These are phyloP conservation scores for Melocanna baccifera DNA, from an alignment of 176 grass and related monocot species.

Conservation along the genomic window DNA sequence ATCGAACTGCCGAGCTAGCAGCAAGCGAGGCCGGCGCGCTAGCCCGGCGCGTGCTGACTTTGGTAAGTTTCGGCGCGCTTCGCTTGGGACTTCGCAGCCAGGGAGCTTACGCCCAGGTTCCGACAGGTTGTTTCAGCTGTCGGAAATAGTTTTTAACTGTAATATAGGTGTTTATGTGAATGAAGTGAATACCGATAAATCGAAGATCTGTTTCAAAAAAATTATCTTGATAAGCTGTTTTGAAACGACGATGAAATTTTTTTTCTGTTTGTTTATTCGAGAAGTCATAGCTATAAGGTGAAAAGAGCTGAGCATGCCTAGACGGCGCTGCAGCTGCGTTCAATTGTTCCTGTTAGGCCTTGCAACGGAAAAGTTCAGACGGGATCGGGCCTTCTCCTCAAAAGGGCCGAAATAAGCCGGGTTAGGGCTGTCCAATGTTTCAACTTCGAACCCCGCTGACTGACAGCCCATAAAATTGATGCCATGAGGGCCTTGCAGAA, in stretches of 20 bases:
- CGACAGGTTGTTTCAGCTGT: too few relatives aligned
- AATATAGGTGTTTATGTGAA: too few relatives aligned
- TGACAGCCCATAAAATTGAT: too few relatives aligned
- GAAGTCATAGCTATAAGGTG: too few relatives aligned
- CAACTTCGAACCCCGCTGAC: neutral
- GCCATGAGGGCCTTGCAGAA: too few relatives aligned
- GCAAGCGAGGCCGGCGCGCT: neutral
- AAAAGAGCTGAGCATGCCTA: neutral
- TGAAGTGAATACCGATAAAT: too few relatives aligned
- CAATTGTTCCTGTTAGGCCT: neutral
- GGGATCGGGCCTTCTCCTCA: neutral
- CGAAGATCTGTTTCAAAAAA: too few relatives aligned
- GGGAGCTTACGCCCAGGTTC: too few relatives aligned
- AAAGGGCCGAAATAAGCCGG: neutral
- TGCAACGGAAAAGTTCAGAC: neutral
- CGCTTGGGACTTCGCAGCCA: neutral
- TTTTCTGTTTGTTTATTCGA: too few relatives aligned
- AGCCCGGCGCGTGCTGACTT: neutral
- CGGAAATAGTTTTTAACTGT: too few relatives aligned
- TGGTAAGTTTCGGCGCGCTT: constrained; percentile 36
- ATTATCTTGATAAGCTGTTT: too few relatives aligned
- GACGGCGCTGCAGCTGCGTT: neutral
- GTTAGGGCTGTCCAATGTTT: neutral
- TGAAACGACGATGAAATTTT: too few relatives aligned
- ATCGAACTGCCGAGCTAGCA: neutral